Base-by-base conservation (phyloP, 1,284 basidiomycete genomes). In the Boletus smithii region DNA sequence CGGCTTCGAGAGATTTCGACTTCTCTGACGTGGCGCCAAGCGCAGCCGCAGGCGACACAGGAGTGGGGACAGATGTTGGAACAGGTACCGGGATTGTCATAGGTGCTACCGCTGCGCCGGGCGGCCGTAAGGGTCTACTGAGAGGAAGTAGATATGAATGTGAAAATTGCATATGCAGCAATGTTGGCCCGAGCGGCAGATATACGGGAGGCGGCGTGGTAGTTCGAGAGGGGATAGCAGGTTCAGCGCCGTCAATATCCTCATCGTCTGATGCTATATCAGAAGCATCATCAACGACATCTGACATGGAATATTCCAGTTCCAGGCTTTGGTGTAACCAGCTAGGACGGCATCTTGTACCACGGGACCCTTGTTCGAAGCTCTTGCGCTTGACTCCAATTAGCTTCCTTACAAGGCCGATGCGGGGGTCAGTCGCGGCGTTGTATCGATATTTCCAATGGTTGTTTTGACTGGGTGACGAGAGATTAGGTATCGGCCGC, bases 1-100 rank as follows among this genome's bases (percentile, higher is more conserved):
- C 77, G 0, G 78, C 76, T 61, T 87, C 85, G n/a, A 87, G 67
- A 0, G 76, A 76, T 60, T 79, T 82, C 6, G 75, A 75, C 55
- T 79, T 79, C 59, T 87, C 83, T 1, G 74, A 76, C 2, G 78
- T 70, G 3, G 74, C 74, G 5, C 81, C 82, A 16, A 84, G 62
- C 0, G 73, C 71, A 2, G 85, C 83, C 5, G 83, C 85, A 22
- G 86, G 86, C 0, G 86, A 89, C 4, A 88, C 84, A 1, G 86
- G 86, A 0, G 86, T 89, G 3, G 85, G 86, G 0, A 83, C 85
- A 11, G 81, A 84, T 8, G 74, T 70, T 0, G 73, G 73, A 9
- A 71, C 58, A n/a, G 68, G 65, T 13, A 68, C 61, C 0, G 71
- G 63, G 13, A 73, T 69, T 34, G 63, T 67, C 36, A 73, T 67